Conservation (phyloP, 2,329 filamentous ascomycete genomes). For the Pyrenophora seminiperda region DNA sequence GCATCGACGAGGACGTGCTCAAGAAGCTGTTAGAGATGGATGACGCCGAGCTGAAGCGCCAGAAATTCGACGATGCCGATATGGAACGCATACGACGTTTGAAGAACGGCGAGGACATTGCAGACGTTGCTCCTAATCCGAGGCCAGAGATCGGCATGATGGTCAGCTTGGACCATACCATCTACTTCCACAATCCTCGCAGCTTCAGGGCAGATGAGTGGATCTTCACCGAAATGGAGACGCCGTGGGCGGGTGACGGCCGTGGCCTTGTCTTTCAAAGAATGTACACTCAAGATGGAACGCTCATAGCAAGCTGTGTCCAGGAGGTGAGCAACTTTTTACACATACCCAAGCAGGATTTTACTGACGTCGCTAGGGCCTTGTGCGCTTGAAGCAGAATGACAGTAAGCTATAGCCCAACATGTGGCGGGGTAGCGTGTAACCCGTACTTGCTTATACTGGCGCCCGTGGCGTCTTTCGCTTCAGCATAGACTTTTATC, state of each 20-base stretch:
- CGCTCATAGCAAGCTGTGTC: conserved; percentile 75
- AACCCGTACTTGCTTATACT: neutral
- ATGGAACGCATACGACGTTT: conserved; percentile 48
- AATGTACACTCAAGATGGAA: conserved; percentile 73
- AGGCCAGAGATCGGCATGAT: conserved; percentile 77
- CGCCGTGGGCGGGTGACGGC: conserved; percentile 78
- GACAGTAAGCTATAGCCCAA: conserved; percentile 18
- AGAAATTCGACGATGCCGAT: conserved; percentile 58
- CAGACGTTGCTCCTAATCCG: conserved; percentile 3
- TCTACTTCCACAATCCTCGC: conserved; percentile 60
- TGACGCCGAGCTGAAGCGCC: conserved; percentile 49
- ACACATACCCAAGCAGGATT: neutral
- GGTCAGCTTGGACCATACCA: conserved; percentile 76
- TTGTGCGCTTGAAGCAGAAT: conserved; percentile 21
- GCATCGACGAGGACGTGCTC: conserved; percentile 51
- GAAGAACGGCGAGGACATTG: conserved; percentile 38
- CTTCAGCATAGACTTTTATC: neutral
- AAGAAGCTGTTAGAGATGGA: conserved; percentile 54
- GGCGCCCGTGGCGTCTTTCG: neutral
- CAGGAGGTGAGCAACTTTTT: conserved; percentile 65
- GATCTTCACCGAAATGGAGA: conserved; percentile 81
- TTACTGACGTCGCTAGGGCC: conserved; percentile 17
- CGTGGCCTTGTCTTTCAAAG: conserved; percentile 76
- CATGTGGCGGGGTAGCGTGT: neutral
- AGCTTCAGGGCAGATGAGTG: conserved; percentile 65